Conservation (phyloP, 108 stramenopile species). For the Nannochloropsis salina region DNA sequence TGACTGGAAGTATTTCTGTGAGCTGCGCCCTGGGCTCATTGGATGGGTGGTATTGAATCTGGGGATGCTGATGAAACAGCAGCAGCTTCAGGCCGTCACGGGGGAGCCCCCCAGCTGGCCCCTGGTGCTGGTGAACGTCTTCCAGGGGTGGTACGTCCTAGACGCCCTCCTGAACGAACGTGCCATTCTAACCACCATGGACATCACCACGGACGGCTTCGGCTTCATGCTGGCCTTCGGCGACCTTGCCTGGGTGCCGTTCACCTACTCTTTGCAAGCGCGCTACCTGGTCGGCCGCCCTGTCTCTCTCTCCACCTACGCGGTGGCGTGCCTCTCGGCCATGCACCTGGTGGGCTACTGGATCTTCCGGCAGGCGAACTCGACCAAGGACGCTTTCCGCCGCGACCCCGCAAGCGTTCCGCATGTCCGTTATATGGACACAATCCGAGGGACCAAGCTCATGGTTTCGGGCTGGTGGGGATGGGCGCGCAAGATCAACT, state of each 20-base stretch:
- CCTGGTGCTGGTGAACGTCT: slow-evolving; percentile 78
- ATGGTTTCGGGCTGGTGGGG: slow-evolving; percentile 97
- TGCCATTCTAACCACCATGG: slow-evolving; percentile 96
- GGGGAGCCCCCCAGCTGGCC: slow-evolving; percentile 65
- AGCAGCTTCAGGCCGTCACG: slow-evolving; percentile 39
- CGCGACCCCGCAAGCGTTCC: slow-evolving; percentile 62
- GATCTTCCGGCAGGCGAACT: slow-evolving; percentile 82
- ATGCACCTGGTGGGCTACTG: slow-evolving; percentile 62
- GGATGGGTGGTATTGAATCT: slow-evolving; percentile 81
- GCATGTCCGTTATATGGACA: slow-evolving; percentile 51
- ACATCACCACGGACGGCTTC: slow-evolving; percentile 98
- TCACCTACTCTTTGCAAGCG: slow-evolving; percentile 86
- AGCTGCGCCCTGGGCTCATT: slow-evolving; percentile 86
- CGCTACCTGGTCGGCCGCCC: slow-evolving; percentile 66
- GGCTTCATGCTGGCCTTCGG: slow-evolving; percentile 97
- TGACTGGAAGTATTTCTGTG: slow-evolving; percentile 96
- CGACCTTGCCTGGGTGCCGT: slow-evolving; percentile 98
- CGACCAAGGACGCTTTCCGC: slow-evolving; percentile 90
- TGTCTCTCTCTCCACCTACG: slow-evolving; percentile 47
- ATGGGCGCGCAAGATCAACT: slow-evolving; percentile 94
- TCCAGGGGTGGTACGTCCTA: slow-evolving; percentile 93
- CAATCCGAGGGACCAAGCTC: slow-evolving; percentile 54
- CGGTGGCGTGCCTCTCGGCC: slow-evolving; percentile 58
- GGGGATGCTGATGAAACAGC: slow-evolving; percentile 71
- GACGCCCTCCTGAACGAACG: slow-evolving; percentile 80